Evolutionary conservation across 148 eudicot species (phyloP).

Genomic region (Fallopia convolvulus): DNA sequence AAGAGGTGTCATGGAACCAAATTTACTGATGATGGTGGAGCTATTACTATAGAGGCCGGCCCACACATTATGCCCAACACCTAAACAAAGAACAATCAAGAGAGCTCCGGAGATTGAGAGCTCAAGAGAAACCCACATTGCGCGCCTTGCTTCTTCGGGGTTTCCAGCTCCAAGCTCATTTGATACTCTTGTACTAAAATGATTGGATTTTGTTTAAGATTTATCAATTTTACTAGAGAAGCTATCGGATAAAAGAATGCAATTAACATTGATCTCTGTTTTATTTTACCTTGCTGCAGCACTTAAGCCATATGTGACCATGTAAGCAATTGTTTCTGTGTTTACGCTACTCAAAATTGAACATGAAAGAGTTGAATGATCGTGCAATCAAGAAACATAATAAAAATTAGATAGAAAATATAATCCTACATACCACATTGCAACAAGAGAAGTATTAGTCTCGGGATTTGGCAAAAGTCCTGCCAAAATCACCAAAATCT

Average conservation of each 20-base stretch:
- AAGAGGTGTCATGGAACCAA: slow-evolving; percentile 51
- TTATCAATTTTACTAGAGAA: too few species aligned
- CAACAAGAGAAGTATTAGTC: slow-evolving; percentile 62
- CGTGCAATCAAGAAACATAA: not conserved
- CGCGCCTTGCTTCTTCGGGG: slow-evolving; percentile 49
- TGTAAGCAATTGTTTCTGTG: slow-evolving; percentile 66
- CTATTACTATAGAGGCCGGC: slow-evolving; percentile 55
- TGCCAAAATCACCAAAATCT: slow-evolving; percentile 73
- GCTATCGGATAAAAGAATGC: too few species aligned
- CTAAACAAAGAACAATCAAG: slow-evolving; percentile 36
- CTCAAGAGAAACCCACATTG: slow-evolving; percentile 58
- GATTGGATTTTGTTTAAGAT: too few species aligned
- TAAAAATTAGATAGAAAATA: not conserved
- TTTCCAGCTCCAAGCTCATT: slow-evolving; percentile 82
- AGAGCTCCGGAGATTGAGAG: slow-evolving; percentile 47
- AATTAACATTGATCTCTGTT: too few species aligned
- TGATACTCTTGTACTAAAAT: slow-evolving; percentile 75
- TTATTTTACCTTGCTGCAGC: slow-evolving; percentile 63
- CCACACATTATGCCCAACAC: slow-evolving; percentile 57
- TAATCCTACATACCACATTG: slow-evolving; percentile 51
- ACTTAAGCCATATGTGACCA: slow-evolving; percentile 68
- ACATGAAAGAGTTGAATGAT: not conserved
- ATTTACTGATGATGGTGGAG: slow-evolving; percentile 31
- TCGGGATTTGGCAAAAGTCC: slow-evolving; percentile 67
- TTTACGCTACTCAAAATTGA: slow-evolving; percentile 42